Percentiles rank a stretch among this genome's conserved stretches.
Evolutionary conservation across 257 asterid genomes (phyloP).

Genomic region (Coffea canephora): DNA sequence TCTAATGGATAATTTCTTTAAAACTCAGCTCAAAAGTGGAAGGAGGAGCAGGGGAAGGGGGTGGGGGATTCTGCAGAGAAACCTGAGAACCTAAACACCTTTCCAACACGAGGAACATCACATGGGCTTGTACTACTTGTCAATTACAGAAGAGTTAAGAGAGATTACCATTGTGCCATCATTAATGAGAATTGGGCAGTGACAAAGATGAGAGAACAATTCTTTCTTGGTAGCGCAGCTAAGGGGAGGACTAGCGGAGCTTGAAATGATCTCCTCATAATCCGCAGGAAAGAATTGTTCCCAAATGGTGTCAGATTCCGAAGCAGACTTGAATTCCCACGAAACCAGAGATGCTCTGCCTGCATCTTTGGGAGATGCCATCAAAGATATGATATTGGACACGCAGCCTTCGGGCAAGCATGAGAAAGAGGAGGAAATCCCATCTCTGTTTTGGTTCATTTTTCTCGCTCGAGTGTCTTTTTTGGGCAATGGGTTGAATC

Average conservation of each 20-base stretch:
- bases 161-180: constrained; percentile 35
- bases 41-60: no score
- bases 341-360: constrained; percentile 31
- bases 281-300: constrained; percentile 38
- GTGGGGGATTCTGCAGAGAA: no score
- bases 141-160: neutral
- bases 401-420: neutral
- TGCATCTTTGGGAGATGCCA: no score
- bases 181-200: constrained; percentile 34
- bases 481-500: no score
- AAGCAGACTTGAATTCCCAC: constrained; percentile 23
- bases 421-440: neutral
- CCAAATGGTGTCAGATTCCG: constrained; percentile 32
- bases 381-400: no score
- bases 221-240: constrained; percentile 26
- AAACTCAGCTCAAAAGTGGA: no score
- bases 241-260: constrained; percentile 27
- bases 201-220: constrained; percentile 33
- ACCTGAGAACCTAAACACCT: no score
- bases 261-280: constrained; percentile 24
- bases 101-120: no score
- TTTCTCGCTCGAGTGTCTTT: neutral
- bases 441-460: neutral
- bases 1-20: no score
- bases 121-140: no score